Evolutionary conservation across 1,284 basidiomycete species (phyloP), one percentile per base, ranked within the genome.

Genomic region (Sporisorium graminicola): DNA sequence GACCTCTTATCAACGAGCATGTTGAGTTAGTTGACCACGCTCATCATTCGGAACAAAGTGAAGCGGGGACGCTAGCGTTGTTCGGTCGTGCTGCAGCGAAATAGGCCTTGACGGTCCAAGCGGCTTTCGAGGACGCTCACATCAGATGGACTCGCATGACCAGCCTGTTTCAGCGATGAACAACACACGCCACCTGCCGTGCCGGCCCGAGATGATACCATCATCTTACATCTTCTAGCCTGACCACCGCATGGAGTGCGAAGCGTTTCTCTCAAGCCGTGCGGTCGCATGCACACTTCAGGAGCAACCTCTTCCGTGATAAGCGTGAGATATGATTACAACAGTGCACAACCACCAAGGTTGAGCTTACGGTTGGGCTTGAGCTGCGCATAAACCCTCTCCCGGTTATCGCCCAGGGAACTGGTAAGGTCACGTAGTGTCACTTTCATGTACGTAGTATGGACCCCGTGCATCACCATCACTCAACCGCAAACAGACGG

Each of bases 51-150:
- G 58, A 60, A 60, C 22, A 5, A 33, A 16, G 27, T 42, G 27
- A 26, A 31, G 58, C 58, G 50, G 27, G 33, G 26, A 27, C 26
- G 46, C 46, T 12, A 22, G 24, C 26, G 3, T 12, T 20, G 26
- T 5, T 40, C n/a, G 22, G 47, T 16, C 5, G 20, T n/a, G 6
- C 14, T n/a, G 6, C 14, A 12, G 6, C 35, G 20, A 37, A 16
- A 6, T 63, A 63, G 60, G 60, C 37, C 5, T 63, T 54, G 47
- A 43, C 60, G 60, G 60, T 37, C 27, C 8, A 53, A n/a, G 50
- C 60, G 60, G 60, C 27, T 63, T 63, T 63, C 46, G 50, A 63
- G 44, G 60, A 10, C n/a, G n/a, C n/a, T n/a, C n/a, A n/a, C 16
- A 22, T 2, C 13, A 22, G 26, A 37, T 6, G 31, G 40, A 14